Conservation (phyloP, 164 flowering plant species). For the Stephania japonica region DNA sequence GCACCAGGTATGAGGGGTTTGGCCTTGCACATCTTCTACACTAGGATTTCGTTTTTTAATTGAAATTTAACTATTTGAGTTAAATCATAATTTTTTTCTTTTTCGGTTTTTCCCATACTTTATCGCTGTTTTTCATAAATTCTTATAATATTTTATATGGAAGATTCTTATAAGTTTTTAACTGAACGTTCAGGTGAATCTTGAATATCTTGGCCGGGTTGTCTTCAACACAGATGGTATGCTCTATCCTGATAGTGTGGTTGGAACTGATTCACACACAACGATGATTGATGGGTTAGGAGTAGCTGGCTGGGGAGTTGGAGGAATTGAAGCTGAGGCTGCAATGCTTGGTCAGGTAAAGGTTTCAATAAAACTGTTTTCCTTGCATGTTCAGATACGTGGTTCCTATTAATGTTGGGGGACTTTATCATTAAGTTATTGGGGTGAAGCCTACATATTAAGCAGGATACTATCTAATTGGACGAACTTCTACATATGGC, state of each 20-base stretch:
- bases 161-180: slow-evolving; percentile 85
- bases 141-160: not conserved
- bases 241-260: slow-evolving; percentile 91
- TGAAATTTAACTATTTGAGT: not conserved
- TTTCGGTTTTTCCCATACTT: not conserved
- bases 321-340: slow-evolving; percentile 96
- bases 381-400: not conserved
- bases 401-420: not conserved
- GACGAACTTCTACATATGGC: not conserved
- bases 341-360: slow-evolving; percentile 88
- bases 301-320: slow-evolving; percentile 83
- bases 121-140: not conserved
- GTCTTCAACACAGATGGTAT: slow-evolving; percentile 81
- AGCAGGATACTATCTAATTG: not conserved
- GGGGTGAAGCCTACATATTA: not conserved
- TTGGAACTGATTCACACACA: slow-evolving; percentile 91
- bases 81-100: not conserved
- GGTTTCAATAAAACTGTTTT: not conserved
- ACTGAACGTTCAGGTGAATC: slow-evolving; percentile 60
- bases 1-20: slow-evolving; percentile 58
- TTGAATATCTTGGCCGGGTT: slow-evolving; percentile 90
- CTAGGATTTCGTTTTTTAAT: not conserved
- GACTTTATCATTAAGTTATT: not conserved
- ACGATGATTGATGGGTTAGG: slow-evolving; percentile 31
- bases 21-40: not conserved